Evolutionary conservation across 1,284 basidiomycete genomes (phyloP).

Genomic region (Cryptococcus sp.): DNA sequence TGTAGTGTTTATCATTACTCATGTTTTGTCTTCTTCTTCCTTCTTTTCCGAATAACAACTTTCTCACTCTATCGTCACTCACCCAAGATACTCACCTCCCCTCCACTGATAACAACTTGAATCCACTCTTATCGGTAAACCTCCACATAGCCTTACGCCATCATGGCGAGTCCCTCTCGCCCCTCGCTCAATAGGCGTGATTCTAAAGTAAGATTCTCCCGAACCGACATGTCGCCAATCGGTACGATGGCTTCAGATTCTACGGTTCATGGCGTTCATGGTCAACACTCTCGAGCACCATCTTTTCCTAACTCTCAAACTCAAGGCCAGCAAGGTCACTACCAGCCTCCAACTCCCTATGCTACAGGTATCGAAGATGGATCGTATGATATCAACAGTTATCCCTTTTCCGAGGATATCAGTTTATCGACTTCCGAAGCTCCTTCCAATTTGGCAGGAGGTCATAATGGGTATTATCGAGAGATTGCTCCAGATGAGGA

Average conservation of each 20-base stretch:
- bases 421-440: neutral
- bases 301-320: neutral
- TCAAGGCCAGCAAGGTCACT: neutral
- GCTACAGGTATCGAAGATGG: neutral
- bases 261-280: conserved; percentile 6
- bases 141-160: neutral
- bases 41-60: too few species aligned
- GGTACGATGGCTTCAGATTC: conserved; percentile 16
- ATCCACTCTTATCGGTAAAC: neutral
- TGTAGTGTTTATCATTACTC: too few species aligned
- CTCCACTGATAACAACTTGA: neutral
- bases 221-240: conserved; percentile 17
- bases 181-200: conserved; percentile 16
- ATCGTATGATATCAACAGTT: conserved; percentile 1
- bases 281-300: neutral
- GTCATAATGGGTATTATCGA: neutral
- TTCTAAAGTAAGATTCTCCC: conserved; percentile 25
- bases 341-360: neutral
- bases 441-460: neutral
- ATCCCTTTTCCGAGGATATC: conserved; percentile 9
- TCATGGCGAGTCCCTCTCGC: conserved; percentile 15
- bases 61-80: neutral
- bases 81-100: neutral
- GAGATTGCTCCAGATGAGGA: neutral
- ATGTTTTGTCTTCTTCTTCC: too few species aligned